Conservation (phyloP, 164 flowering plant genomes). For the Tetrastigma voinierianum region DNA sequence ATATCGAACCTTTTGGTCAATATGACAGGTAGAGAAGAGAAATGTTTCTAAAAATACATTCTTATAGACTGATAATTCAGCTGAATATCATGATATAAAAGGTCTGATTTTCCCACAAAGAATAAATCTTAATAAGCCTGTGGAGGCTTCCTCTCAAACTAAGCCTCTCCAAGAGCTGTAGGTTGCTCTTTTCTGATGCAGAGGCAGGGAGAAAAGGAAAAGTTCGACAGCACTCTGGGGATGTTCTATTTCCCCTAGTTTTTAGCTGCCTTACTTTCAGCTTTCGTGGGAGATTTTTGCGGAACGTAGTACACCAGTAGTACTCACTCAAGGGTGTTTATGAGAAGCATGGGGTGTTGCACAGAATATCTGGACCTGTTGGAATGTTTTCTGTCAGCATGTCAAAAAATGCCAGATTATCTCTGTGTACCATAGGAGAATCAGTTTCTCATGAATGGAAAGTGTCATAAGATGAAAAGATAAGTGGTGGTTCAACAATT, state of each 20-base stretch:
- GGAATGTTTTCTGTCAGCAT: too few species aligned
- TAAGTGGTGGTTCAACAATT: too few species aligned
- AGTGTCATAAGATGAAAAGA: too few species aligned
- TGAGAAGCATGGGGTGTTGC: constrained; percentile 18
- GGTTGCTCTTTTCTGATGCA: constrained; percentile 29
- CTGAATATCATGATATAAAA: too few species aligned
- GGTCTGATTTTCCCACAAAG: constrained; percentile 10
- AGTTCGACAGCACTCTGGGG: constrained; percentile 1
- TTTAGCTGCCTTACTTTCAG: constrained; percentile 29
- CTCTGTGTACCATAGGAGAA: too few species aligned
- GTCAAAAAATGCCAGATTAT: too few species aligned
- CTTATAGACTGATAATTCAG: constrained; percentile 9
- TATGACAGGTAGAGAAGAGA: too few species aligned
- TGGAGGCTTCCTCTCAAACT: constrained; percentile 14
- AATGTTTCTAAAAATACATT: constrained; percentile 27
- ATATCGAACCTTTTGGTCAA: too few species aligned
- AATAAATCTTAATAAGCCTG: constrained; percentile 14
- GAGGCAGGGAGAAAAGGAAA: constrained; percentile 20
- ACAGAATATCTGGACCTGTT: too few species aligned
- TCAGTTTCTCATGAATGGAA: too few species aligned
- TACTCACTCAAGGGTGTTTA: too few species aligned
- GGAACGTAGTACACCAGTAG: constrained; percentile 32
- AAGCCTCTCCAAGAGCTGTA: constrained; percentile 22
- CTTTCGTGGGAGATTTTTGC: constrained; percentile 28
- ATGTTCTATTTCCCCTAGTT: constrained; percentile 18